Evolutionary conservation across 192 early-diverging fungal genomes (phyloP).

Genomic region (Entophlyctis luteolus): DNA sequence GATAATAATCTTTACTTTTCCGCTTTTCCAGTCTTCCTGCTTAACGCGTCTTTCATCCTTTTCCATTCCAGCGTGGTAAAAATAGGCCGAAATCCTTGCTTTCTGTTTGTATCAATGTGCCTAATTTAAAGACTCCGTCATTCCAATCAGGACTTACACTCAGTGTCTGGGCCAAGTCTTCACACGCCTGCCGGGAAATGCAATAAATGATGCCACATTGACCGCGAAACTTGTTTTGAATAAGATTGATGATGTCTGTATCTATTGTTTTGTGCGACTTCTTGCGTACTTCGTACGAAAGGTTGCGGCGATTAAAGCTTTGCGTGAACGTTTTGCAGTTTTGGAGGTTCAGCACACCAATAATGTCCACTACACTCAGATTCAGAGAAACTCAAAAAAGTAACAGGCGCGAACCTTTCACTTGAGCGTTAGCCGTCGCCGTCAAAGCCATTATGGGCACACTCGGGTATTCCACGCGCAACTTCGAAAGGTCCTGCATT

Average conservation of each 20-base stretch:
- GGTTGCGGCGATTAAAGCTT: conserved; percentile 85
- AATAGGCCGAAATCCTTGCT: conserved; percentile 57
- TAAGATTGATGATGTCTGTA: conserved; percentile 69
- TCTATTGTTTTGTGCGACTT: conserved; percentile 61
- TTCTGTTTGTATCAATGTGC: conserved; percentile 21
- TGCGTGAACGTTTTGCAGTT: conserved; percentile 70
- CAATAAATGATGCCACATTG: conserved; percentile 93
- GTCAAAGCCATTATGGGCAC: conserved; percentile 92
- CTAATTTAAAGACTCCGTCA: neutral
- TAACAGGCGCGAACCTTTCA: conserved; percentile 50
- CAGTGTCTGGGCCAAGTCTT: conserved; percentile 72
- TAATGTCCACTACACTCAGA: conserved; percentile 59
- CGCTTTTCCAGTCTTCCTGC: conserved; percentile 80
- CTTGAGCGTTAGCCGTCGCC: conserved; percentile 88
- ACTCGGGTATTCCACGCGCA: conserved; percentile 65
- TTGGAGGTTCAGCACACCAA: conserved; percentile 67
- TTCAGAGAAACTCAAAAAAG: neutral
- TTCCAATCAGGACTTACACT: conserved; percentile 26
- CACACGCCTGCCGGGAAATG: conserved; percentile 70
- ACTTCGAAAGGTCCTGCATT: conserved; percentile 52
- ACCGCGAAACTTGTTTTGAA: conserved; percentile 50
- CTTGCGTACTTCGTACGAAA: conserved; percentile 52
- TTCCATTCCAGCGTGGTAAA: conserved; percentile 87
- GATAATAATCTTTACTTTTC: conserved; percentile 75
- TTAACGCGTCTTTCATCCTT: conserved; percentile 70